Base-by-base conservation (phyloP, 176 grass and related monocot genomes). In the Hyparrhenia diplandra region DNA sequence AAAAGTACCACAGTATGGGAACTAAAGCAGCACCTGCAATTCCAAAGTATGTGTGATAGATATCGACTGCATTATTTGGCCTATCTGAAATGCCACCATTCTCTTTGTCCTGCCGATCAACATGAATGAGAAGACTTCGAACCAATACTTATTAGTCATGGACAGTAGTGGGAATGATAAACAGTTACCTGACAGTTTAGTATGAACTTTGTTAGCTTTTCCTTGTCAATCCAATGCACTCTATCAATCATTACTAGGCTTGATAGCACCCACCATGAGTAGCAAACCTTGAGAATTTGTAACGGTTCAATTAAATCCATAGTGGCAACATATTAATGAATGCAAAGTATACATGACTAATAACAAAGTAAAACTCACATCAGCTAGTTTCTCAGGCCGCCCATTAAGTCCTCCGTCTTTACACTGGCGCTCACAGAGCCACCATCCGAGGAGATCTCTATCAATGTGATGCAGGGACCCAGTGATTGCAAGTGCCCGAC, bases 71-170 rank as follows among this genome's bases (percentile, higher is more conserved):
- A 87, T 99, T 91, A 80, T 99, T 87, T 61, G 96, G 96, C 32
- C 96, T 93, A 75, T 99, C 93, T 61, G 96, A 99, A 88, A 99
- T 99, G 40, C 96, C 96, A 80, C 96, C 96, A 57, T 90, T 99
- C 63, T 95, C 90, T 65, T 45, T 83, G 52, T 99, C 96, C 96
- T 99, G 69, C 46, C 17, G 5, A 84, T 66, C 61, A 63, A 71
- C 13, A 40, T 43, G 64, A 39, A 71, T 12, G 34, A 30, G 25
- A 84, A 79, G 1, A 32, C 20, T 37, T 31, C 17, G 57, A 71
- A 24, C 16, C 24, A 10, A 40, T 73, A 31, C 42, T 59, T 46
- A 21, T 69, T 40, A 35, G 73, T 36, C 58, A 35, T 69, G 37
- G 46, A 23, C 71, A 57, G 46, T 45, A 8, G 13, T 27, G 31